A percentile compares a stretch with the other conserved stretches of the same genome.
Evolutionary conservation across 2,329 filamentous ascomycete species (phyloP).

Genomic region (Colletotrichum aenigma): DNA sequence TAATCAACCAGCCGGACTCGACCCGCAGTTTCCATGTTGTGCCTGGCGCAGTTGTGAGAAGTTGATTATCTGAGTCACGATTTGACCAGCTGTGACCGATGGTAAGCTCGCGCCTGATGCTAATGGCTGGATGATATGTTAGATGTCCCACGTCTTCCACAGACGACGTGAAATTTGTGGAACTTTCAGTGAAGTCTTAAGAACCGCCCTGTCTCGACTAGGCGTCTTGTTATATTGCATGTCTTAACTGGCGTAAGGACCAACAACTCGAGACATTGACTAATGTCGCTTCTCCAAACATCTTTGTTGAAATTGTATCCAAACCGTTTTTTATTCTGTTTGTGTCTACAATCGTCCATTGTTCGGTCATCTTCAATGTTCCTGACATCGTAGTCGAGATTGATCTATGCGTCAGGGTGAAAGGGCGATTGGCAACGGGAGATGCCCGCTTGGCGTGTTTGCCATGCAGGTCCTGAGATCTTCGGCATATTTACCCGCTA

Average conservation of each 20-base stretch:
- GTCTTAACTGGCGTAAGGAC: not conserved
- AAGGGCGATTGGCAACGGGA: not conserved
- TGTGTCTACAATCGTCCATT: not conserved
- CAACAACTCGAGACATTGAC: not conserved
- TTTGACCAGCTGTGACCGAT: not conserved
- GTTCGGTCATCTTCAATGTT: not conserved
- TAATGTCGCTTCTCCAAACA: not conserved
- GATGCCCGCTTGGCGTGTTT: not conserved
- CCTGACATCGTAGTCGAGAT: not conserved
- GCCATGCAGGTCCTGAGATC: fast-evolving
- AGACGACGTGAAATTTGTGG: not conserved
- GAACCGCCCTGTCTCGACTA: not conserved
- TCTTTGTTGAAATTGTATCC: not conserved
- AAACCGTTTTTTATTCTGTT: not conserved
- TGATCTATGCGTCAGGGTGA: not conserved
- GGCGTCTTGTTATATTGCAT: not conserved
- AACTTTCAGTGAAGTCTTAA: not conserved
- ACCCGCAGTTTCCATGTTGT: fast-evolving
- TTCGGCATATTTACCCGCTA: not conserved
- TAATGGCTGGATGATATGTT: not conserved
- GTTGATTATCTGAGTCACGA: not conserved
- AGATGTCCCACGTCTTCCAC: not conserved
- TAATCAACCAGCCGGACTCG: not conserved
- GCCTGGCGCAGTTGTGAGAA: not conserved
- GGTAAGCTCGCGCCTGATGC: not conserved